These are phyloP conservation scores for Stemphylium beticola DNA, from an alignment of 2,329 filamentous ascomycete species.

Conservation along the genomic window DNA sequence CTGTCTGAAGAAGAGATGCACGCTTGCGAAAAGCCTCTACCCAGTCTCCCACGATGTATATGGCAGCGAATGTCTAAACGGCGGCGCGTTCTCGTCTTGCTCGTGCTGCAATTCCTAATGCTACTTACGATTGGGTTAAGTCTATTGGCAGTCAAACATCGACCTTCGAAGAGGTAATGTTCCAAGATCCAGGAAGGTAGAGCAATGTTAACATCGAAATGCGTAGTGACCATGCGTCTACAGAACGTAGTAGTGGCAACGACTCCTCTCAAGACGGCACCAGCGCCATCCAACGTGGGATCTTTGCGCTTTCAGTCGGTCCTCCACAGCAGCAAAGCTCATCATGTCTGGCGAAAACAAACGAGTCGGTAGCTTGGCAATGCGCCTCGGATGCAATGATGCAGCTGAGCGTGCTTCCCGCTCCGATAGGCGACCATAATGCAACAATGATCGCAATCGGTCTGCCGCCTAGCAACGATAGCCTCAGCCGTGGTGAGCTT, in stretches of 20 bases:
- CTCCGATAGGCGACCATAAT: slow-evolving; percentile 6
- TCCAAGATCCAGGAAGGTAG: neutral
- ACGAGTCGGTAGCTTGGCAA: slow-evolving; percentile 35
- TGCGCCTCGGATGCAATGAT: slow-evolving; percentile 27
- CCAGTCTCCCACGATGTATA: slow-evolving; percentile 24
- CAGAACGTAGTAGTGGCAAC: neutral
- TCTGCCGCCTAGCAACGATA: slow-evolving; percentile 7
- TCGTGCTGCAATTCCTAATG: slow-evolving; percentile 28
- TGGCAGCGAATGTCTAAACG: slow-evolving; percentile 31
- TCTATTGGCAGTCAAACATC: slow-evolving; percentile 19
- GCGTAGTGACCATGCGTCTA: slow-evolving; percentile 3
- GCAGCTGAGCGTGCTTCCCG: slow-evolving; percentile 29
- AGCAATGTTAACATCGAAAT: neutral
- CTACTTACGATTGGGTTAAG: slow-evolving; percentile 24
- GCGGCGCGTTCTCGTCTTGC: slow-evolving; percentile 28
- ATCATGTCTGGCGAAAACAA: slow-evolving; percentile 30
- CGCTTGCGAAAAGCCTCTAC: slow-evolving; percentile 31
- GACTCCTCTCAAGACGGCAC: neutral
- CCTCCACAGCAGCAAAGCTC: slow-evolving; percentile 33
- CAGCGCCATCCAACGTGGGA: slow-evolving; percentile 24
- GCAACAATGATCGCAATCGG: slow-evolving; percentile 25
- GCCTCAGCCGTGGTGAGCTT: slow-evolving; percentile 27
- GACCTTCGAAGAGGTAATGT: slow-evolving; percentile 13
- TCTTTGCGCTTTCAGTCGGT: slow-evolving; percentile 27
- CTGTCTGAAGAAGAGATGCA: slow-evolving; percentile 1